Evolutionary conservation across 139 green algal species (phyloP).

Genomic region (Zygnema cylindricum): DNA sequence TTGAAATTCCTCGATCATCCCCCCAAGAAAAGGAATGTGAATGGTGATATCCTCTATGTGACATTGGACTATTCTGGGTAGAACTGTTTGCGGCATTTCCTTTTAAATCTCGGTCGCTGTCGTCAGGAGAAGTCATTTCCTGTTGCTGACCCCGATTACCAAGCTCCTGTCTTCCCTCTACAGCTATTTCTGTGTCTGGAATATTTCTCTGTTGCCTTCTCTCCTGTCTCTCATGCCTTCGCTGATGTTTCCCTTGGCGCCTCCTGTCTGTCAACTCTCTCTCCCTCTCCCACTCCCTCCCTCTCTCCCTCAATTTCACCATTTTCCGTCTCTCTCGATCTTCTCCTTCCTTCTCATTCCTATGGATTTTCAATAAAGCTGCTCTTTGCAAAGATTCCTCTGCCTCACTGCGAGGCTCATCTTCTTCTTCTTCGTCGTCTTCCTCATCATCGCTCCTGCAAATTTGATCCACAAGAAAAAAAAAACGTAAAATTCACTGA

Average conservation of each 20-base stretch:
- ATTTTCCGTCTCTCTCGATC: conserved; percentile 24
- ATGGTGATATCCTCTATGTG: too few species aligned
- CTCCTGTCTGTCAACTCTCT: conserved; percentile 19
- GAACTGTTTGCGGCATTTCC: not conserved
- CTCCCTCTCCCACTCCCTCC: conserved; percentile 18
- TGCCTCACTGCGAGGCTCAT: too few species aligned
- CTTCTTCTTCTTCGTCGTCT: conserved; percentile 29
- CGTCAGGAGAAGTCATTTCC: not conserved
- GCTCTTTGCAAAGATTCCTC: not conserved
- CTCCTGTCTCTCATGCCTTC: conserved; percentile 15
- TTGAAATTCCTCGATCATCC: not conserved
- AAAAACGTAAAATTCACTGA: too few species aligned
- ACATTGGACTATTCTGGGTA: conserved; percentile 7
- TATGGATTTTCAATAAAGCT: not conserved
- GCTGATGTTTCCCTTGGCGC: not conserved
- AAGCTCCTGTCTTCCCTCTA: not conserved
- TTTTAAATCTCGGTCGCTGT: conserved; percentile 6
- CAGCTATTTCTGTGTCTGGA: not conserved
- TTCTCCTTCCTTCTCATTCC: conserved; percentile 16
- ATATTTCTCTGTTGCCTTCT: not conserved
- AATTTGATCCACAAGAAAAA: too few species aligned
- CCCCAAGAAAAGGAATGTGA: not conserved
- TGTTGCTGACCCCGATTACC: too few species aligned
- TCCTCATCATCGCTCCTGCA: not conserved
- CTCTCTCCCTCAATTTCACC: conserved; percentile 23